Evolutionary conservation across 1,284 basidiomycete genomes (phyloP), one percentile per base, ranked within the genome.

Genomic region (Pholiota adiposa): DNA sequence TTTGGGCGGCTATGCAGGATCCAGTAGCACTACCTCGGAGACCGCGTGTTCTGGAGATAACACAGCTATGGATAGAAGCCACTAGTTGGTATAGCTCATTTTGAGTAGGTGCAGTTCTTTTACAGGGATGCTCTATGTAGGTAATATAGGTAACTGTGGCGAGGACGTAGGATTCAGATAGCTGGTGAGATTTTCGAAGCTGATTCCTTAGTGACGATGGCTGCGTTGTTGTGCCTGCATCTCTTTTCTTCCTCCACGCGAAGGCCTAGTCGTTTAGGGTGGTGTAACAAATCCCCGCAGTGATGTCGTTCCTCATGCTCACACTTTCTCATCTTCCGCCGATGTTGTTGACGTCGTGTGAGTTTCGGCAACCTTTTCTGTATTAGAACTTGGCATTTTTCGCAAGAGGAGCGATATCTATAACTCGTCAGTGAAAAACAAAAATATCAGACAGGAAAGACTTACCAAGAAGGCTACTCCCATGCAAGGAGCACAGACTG

Each of bases 401-500:
- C 67, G 73, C 53, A 80, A 57, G 4, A 74, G 55, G 16, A 79
- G 67, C 4, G 78, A 79, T 55, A 79, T 63, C 78, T 79, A 58
- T 21, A 53, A 51, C 52, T 46, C 51, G 58, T 60, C 38, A 60
- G 51, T 27, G n/a, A n/a, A n/a, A 51, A 49, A 36, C 43, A 44
- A n/a, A 51, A 29, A 60, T 50, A 49, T 48, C 52, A 56, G 53
- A 60, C 16, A 51, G 51, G 34, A 43, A 56, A 44, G 33, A 68
- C 74, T 68, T 66, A 86, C 83, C 67, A 86, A 64, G 65, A 81
- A 77, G 34, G 84, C 83, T 56, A 83, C 61, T 29, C 81, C 83
- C 49, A 87, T 69, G 66, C 84, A 81, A 25, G 87, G 87, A 40
- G 82, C 70, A 67, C 86, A 89, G 25, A 84, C 77, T 16, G 82